Evolutionary conservation across 1,139 yeast species (phyloP).

Genomic region (Blastobotrys malaysiensis): DNA sequence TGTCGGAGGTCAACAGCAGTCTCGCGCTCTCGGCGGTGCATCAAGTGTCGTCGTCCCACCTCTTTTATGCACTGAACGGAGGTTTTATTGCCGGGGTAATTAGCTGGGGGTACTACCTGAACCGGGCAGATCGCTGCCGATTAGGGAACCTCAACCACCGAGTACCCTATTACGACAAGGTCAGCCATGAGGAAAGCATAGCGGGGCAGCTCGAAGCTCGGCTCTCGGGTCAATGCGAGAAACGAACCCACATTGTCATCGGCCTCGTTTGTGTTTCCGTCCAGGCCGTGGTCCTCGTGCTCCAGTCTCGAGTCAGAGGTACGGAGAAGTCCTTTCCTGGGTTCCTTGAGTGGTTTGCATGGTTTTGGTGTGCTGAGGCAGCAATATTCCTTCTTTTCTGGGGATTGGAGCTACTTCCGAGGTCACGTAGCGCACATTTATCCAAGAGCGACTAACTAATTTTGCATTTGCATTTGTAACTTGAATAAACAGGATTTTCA

Average conservation of each 20-base stretch:
- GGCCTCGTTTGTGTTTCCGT: neutral
- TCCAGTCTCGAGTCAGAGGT: neutral
- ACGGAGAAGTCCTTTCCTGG: neutral
- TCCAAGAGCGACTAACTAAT: neutral
- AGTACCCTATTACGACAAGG: neutral
- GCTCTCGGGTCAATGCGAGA: neutral
- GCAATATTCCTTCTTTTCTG: neutral
- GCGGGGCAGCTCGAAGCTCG: neutral
- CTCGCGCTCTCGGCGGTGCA: neutral
- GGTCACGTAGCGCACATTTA: neutral
- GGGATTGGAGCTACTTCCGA: neutral
- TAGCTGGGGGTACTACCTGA: neutral
- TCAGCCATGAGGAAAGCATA: neutral
- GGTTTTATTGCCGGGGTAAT: neutral
- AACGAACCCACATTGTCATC: neutral
- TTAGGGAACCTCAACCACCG: neutral
- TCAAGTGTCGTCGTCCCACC: neutral
- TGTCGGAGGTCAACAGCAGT: neutral
- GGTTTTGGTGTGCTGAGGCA: neutral
- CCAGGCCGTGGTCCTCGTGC: neutral
- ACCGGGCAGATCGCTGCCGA: neutral
- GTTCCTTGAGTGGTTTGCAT: neutral
- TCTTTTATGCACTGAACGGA: neutral
- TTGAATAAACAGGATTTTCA: too few species aligned
- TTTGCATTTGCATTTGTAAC: too few species aligned